phyloP scores from a whole-genome alignment of 208 protist genomes.

The Novymonas esmeraldas region DNA sequence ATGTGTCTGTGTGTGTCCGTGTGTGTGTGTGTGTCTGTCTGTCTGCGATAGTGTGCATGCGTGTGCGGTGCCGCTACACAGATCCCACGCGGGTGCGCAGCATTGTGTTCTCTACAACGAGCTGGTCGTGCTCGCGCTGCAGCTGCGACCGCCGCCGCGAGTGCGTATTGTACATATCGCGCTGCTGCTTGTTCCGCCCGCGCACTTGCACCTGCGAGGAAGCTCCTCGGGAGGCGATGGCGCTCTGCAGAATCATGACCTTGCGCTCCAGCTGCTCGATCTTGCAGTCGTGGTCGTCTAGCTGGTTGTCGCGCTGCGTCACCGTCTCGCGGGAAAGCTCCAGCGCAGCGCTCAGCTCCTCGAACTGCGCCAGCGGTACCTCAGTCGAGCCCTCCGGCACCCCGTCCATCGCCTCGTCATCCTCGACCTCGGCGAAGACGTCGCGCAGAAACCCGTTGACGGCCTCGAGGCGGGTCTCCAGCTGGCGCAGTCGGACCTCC shows the following conservation, averaged over 20 bases:
- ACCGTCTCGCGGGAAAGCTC: slow-evolving; percentile 67
- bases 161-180: slow-evolving; percentile 43
- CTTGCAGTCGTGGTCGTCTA: slow-evolving; percentile 69
- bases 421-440: slow-evolving; percentile 73
- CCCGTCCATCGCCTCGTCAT: slow-evolving; percentile 62
- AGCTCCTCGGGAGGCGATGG: slow-evolving; percentile 60
- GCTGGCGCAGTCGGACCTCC: slow-evolving; percentile 71
- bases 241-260: slow-evolving; percentile 68
- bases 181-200: slow-evolving; percentile 52
- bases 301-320: slow-evolving; percentile 66
- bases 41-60: neutral
- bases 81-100: slow-evolving; percentile 27
- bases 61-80: slow-evolving; percentile 5
- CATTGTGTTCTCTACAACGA: slow-evolving; percentile 52
- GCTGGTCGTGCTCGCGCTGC: slow-evolving; percentile 48
- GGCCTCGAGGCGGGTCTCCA: slow-evolving; percentile 74
- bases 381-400: slow-evolving; percentile 57
- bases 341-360: slow-evolving; percentile 64
- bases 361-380: slow-evolving; percentile 72
- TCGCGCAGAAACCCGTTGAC: slow-evolving; percentile 79
- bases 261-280: slow-evolving; percentile 82
- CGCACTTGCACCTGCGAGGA: slow-evolving; percentile 56
- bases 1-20: no score
- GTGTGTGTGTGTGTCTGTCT: no score
- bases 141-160: slow-evolving; percentile 40